Evolutionary conservation across 345 rosid genomes (phyloP), one percentile per base, ranked within the genome.

Genomic region (Gossypium herbaceum): DNA sequence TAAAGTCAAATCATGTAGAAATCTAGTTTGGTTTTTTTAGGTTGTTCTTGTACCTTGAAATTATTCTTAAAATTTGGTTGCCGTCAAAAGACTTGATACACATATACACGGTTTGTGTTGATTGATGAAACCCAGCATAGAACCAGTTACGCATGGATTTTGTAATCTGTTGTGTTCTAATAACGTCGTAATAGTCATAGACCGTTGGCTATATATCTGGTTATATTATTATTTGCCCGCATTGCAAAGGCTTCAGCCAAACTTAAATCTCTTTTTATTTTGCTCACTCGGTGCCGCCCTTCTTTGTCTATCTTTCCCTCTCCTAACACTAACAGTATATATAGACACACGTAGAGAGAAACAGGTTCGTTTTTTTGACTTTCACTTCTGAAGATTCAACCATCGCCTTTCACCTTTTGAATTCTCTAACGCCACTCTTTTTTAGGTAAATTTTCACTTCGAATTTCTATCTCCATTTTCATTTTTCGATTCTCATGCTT

Each of bases 11-110:
- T 60, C 27, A 1, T 76, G 68, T 71, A 52, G 73, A 60, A 75
- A 56, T 77, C 34, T 61, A 34, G 22, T 66, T 24, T 65, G 55
- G 27, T 24, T 51, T 67, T n/a, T 41, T 24, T 24, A 27, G 55
- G 16, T 73, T 44, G 16, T 75, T 69, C 58, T 29, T 47, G 48
- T 60, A 43, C 17, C 12, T 39, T 54, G 65, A 48, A 85, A 75
- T 81, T 81, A 82, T 81, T 79, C 54, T 79, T 77, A 85, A 71
- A 60, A 56, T 73, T 48, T 59, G 65, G 55, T 64, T 56, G 43
- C 50, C 70, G 73, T 52, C 52, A 25, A 65, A 60, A 39, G 64
- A 61, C 39, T 1, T 7, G 3, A 63, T 61, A 60, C 72, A 57
- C 54, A 75, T 48, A 71, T 57, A 20, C 20, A 20, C 20, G 11